Conservation (phyloP, 148 eudicot genomes). For the Spergularia marina region DNA sequence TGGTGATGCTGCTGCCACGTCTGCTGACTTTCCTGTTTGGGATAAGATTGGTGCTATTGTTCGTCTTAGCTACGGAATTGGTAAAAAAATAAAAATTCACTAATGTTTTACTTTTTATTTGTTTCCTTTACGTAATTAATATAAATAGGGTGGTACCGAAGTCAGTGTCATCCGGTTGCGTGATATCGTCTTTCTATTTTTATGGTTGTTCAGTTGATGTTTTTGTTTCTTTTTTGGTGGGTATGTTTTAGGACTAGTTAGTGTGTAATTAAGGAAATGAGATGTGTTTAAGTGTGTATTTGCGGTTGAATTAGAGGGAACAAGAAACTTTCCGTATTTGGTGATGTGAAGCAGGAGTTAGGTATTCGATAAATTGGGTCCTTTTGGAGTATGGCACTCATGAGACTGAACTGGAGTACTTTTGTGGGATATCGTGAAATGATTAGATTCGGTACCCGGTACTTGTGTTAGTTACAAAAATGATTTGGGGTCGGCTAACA, state of each 20-base stretch:
- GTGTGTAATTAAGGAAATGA: too few relatives aligned
- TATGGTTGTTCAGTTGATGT: background rate
- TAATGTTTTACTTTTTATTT: background rate
- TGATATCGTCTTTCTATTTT: too few relatives aligned
- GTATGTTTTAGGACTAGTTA: background rate
- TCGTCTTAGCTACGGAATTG: slow-evolving; percentile 88
- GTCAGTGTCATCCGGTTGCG: too few relatives aligned
- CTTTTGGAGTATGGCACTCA: background rate
- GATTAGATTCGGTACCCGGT: background rate
- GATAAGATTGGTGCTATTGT: slow-evolving; percentile 90
- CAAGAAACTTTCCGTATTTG: background rate
- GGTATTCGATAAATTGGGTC: background rate
- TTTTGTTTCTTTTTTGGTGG: background rate
- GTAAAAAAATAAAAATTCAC: slow-evolving; percentile 28
- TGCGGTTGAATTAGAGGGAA: slow-evolving; percentile 1
- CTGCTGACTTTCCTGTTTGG: slow-evolving; percentile 72
- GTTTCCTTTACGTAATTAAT: background rate
- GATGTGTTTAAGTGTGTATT: background rate
- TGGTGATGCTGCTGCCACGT: slow-evolving; percentile 35
- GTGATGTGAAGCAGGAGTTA: background rate
- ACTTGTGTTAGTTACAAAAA: background rate
- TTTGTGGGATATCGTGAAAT: background rate
- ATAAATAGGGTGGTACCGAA: background rate
- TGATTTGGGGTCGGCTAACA: background rate
- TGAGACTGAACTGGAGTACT: background rate